These are phyloP conservation scores for Phylloboletellus chloephorus DNA, from an alignment of 1,284 basidiomycete species.

Conservation along the genomic window DNA sequence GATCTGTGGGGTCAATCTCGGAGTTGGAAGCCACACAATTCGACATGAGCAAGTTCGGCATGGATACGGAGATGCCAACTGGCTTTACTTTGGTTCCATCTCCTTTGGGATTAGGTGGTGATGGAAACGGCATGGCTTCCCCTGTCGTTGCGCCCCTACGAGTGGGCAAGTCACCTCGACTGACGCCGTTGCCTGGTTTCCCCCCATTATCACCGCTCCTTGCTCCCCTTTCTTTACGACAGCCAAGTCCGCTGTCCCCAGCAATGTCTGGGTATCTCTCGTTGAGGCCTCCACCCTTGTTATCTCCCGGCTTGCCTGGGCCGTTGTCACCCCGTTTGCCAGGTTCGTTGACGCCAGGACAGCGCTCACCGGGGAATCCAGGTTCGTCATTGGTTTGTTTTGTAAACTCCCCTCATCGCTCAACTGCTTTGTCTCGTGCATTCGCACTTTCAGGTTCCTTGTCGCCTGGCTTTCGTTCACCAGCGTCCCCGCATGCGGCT, in stretches of 20 bases:
- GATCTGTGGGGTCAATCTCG: constrained; percentile 22
- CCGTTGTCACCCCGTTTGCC: constrained; percentile 22
- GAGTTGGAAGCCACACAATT: constrained; percentile 23
- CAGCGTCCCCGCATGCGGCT: constrained; percentile 7
- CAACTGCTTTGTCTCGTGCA: neutral
- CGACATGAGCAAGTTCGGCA: constrained; percentile 14
- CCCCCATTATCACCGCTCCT: constrained; percentile 19
- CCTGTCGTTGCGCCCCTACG: constrained; percentile 23
- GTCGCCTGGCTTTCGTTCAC: constrained; percentile 25
- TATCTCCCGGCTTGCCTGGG: constrained; percentile 9
- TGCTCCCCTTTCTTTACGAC: constrained; percentile 16
- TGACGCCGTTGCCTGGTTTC: constrained; percentile 17
- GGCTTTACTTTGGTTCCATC: constrained; percentile 24
- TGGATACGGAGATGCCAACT: constrained; percentile 1
- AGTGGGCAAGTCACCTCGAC: constrained; percentile 23
- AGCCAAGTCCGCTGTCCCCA: constrained; percentile 17
- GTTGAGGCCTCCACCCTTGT: neutral
- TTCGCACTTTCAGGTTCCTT: constrained; percentile 20
- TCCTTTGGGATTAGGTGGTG: constrained; percentile 19
- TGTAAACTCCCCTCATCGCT: constrained; percentile 9
- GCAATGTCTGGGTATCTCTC: constrained; percentile 1
- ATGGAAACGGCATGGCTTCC: constrained; percentile 2
- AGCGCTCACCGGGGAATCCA: constrained; percentile 23
- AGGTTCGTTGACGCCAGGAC: constrained; percentile 17
- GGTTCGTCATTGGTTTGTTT: constrained; percentile 17